These are phyloP conservation scores for Thielaviopsis punctulata DNA, from an alignment of 2,329 filamentous ascomycete species.

Conservation along the genomic window DNA sequence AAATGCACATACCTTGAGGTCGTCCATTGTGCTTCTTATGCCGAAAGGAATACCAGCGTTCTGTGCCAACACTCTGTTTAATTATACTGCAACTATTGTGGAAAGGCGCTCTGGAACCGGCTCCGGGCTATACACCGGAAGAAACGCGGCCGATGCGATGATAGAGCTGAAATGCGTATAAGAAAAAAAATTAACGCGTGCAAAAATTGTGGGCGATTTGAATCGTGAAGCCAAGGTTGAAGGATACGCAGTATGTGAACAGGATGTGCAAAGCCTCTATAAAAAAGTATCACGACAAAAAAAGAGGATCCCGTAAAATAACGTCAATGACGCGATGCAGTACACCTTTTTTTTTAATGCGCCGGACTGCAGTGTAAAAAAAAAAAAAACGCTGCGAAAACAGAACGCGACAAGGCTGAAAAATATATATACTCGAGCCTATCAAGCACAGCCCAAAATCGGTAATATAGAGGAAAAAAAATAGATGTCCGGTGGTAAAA, in stretches of 20 bases:
- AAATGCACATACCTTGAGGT: slow-evolving; percentile 7
- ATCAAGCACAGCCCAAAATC: too few species aligned
- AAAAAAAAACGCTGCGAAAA: background rate
- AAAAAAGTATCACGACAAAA: background rate
- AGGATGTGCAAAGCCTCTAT: background rate
- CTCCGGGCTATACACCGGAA: background rate
- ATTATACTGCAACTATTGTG: background rate
- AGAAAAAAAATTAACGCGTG: background rate
- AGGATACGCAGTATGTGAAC: too few species aligned
- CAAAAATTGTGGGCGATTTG: background rate
- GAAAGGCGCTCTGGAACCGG: background rate
- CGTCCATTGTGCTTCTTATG: slow-evolving; percentile 9
- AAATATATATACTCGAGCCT: background rate
- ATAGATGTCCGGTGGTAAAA: too few species aligned
- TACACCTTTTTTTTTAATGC: background rate
- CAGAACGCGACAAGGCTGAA: background rate
- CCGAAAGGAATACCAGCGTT: slow-evolving; percentile 5
- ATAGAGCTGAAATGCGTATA: background rate
- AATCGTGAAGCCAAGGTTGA: too few species aligned
- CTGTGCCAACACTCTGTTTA: background rate
- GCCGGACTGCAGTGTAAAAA: background rate
- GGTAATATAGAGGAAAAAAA: too few species aligned
- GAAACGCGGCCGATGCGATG: background rate
- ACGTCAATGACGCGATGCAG: background rate
- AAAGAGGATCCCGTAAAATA: background rate